Evolutionary conservation across 441 rosid genomes (phyloP).

Genomic region (Corymbia calophylla): DNA sequence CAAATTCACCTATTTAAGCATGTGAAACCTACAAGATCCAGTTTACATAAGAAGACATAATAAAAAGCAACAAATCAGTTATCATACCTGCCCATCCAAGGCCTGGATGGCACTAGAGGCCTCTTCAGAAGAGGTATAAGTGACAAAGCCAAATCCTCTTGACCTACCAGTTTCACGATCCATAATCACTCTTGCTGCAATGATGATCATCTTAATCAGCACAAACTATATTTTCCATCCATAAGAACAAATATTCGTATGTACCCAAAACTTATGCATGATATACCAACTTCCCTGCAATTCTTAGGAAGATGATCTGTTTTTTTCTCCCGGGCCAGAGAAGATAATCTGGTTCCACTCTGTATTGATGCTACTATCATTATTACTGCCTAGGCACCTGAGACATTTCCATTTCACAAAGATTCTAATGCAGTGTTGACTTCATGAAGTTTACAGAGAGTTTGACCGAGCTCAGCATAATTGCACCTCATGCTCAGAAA

Average conservation of each 20-base stretch:
- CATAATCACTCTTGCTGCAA: constrained; percentile 68
- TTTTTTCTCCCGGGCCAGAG: not conserved
- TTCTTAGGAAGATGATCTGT: not conserved
- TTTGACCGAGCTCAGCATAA: not conserved
- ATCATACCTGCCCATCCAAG: constrained; percentile 83
- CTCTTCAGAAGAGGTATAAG: constrained; percentile 53
- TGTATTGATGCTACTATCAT: not conserved
- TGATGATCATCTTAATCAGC: not conserved
- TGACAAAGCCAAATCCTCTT: constrained; percentile 91
- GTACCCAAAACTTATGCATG: not conserved
- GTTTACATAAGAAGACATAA: not conserved
- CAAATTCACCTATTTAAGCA: not conserved
- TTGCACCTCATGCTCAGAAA: not conserved
- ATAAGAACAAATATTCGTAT: not conserved
- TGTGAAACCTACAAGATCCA: not conserved
- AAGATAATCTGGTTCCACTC: not conserved
- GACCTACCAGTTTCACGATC: constrained; percentile 94
- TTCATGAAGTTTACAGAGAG: not conserved
- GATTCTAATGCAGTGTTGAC: not conserved
- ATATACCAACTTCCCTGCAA: not conserved
- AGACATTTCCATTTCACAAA: not conserved
- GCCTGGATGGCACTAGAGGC: constrained; percentile 92
- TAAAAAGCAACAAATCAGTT: not conserved
- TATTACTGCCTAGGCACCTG: not conserved
- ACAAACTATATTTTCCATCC: not conserved